Conservation (phyloP, 495 filamentous ascomycete genomes). For the Neurospora sp. region DNA sequence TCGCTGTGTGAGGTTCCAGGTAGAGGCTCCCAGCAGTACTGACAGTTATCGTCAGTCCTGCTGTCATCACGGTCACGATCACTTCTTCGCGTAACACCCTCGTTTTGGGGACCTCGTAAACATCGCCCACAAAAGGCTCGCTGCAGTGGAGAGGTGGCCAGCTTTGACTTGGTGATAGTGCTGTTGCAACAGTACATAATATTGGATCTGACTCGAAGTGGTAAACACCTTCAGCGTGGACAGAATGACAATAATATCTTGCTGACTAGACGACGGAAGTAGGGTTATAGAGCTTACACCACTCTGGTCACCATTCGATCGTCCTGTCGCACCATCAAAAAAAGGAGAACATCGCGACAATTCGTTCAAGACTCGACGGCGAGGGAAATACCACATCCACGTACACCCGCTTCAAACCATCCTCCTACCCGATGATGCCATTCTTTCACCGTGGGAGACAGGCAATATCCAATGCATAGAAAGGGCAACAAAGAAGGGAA, state of each 20-base stretch:
- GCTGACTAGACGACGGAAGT: background rate
- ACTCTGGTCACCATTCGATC: background rate
- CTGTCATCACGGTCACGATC: no score
- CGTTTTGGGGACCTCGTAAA: no score
- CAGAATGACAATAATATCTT: background rate
- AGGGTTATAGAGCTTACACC: background rate
- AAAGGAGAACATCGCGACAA: background rate
- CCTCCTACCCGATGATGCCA: background rate
- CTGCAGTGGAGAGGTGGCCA: no score
- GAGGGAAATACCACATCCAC: no score
- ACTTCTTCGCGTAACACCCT: no score
- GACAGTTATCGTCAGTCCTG: no score
- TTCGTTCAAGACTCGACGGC: background rate
- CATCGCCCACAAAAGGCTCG: no score
- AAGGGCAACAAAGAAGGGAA: accelerated
- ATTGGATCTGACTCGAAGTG: background rate
- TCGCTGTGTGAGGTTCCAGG: no score
- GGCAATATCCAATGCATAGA: no score
- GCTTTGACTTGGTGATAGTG: no score
- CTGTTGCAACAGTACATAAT: background rate
- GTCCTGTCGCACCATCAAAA: background rate
- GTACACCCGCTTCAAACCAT: no score
- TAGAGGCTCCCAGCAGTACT: no score
- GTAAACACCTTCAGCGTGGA: background rate
- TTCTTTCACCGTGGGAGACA: background rate